Base-by-base conservation (phyloP, 371 early-diverging fungal species). In the Cokeromyces recurvatus region DNA sequence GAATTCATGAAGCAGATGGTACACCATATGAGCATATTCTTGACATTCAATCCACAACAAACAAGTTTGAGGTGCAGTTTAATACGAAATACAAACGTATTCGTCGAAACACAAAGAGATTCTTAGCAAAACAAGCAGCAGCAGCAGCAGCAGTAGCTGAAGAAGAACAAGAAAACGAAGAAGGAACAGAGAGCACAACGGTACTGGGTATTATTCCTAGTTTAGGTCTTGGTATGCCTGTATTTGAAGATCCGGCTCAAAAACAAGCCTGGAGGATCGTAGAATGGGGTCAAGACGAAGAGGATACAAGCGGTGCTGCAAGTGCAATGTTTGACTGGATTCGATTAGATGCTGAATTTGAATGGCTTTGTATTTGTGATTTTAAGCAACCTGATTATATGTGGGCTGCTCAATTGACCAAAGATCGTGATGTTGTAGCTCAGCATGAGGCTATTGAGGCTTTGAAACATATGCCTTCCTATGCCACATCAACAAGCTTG, bases 11-110 rank as follows among this genome's bases (percentile, higher is more conserved):
- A 70, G 94, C 98, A 0, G 89, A 90, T 41, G 94, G 93, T 20
- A 90, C 87, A 2, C 90, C 90, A 0, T 96, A 93, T 58, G 96
- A 95, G 50, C 94, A 93, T 53, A 90, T 94, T 23, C 68, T 97
- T 21, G 85, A 87, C 34, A 87, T 97, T 27, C 87, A 89, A 32
- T 87, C 88, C 20, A 48, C 54, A 12, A 53, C 69, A 16, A 81
- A 92, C 53, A 79, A 84, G 38, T 91, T 87, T 48, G 93, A 95
- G 54, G 86, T 97, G 9, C 89, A 85, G 48, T 97, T 93, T 69
- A 92, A 97, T 59, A 94, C 96, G 7, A 95, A 95, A 61, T 95
- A 95, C 64, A 95, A 95, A 71, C 87, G 95, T 55, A 92, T 91
- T 54, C 79, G 92, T 21, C 80, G 92, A 39, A 87, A 82, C 54